Base-by-base conservation (phyloP, 768 basidiomycete species). In the Lentinus brumalis region DNA sequence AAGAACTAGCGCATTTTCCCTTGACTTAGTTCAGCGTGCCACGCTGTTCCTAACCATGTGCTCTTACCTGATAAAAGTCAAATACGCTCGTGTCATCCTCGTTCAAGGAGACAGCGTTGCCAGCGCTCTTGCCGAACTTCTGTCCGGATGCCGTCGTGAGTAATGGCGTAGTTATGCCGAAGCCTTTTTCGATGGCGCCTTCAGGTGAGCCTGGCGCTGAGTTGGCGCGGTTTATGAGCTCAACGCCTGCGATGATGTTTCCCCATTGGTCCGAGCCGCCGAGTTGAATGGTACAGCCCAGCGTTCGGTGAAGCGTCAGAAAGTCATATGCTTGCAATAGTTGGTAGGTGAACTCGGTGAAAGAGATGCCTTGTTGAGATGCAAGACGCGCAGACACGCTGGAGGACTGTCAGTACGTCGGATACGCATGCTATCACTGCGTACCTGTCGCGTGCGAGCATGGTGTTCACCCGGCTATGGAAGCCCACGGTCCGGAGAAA, bases 191-290 rank as follows among this genome's bases (percentile, higher is more conserved):
- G 69, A 62, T 29, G 21, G 49, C 55, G 52, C 46, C 60, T 18
- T 60, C 54, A 42, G 50, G 51, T 8, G 52, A 30, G 14, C 56
- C 56, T 31, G 54, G 45, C 42, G 32, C 53, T 29, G 53, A 63
- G 62, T 60, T 71, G 53, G 82, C 76, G 53, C 87, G 86, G 56
- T 85, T 83, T 68, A 98, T 96, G 58, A 99, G 83, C 57, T 98
- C 94, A 38, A 98, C 79, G 21, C 97, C 97, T 30, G 93, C 91
- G 32, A 96, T 76, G 64, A 99, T 98, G 71, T 99, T 99, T 15
- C 97, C 97, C 92, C 95, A 97, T 73, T 99, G 97, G 73, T 99
- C 97, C 0, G 94, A 96, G 10, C 97, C 97, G 51, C 97, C 97
- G 44, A 98, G 77, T 74, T 99, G 97, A 45, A 97, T 83, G 14